Conservation (phyloP, 768 basidiomycete species). For the Mycena galopus region DNA sequence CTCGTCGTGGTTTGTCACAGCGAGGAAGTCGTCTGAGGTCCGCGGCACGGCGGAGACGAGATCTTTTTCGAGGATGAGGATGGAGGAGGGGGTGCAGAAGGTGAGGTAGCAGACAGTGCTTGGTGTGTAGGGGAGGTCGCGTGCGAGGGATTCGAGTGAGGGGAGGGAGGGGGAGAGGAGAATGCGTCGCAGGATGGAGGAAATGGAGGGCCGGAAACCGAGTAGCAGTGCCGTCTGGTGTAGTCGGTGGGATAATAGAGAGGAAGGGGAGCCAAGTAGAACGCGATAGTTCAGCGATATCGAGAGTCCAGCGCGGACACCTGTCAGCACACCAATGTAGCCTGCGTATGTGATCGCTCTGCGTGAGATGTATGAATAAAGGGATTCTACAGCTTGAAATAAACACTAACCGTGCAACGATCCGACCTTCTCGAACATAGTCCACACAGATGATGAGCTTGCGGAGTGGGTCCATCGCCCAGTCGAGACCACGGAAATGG, state of each 20-base stretch:
- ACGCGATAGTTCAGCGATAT: conserved; percentile 54
- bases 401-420: conserved; percentile 48
- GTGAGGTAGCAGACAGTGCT: conserved; percentile 52
- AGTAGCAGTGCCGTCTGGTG: conserved; percentile 50
- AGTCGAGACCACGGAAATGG: conserved; percentile 55
- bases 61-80: conserved; percentile 53
- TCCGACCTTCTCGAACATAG: conserved; percentile 47
- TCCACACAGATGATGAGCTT: conserved; percentile 50
- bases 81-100: conserved; percentile 48
- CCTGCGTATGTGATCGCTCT: conserved; percentile 56
- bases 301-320: conserved; percentile 52
- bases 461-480: conserved; percentile 54
- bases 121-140: conserved; percentile 34
- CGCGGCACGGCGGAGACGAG: conserved; percentile 40
- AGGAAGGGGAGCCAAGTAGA: conserved; percentile 42
- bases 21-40: conserved; percentile 44
- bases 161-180: conserved; percentile 47
- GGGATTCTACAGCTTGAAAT: not conserved
- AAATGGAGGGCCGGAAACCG: conserved; percentile 48
- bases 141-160: conserved; percentile 40
- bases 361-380: not conserved
- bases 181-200: conserved; percentile 48
- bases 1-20: conserved; percentile 54
- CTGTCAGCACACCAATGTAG: conserved; percentile 53
- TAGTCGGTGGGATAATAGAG: conserved; percentile 40